Base-by-base conservation (phyloP, 1,284 basidiomycete genomes). In the Lentinula novae-zelandiae region DNA sequence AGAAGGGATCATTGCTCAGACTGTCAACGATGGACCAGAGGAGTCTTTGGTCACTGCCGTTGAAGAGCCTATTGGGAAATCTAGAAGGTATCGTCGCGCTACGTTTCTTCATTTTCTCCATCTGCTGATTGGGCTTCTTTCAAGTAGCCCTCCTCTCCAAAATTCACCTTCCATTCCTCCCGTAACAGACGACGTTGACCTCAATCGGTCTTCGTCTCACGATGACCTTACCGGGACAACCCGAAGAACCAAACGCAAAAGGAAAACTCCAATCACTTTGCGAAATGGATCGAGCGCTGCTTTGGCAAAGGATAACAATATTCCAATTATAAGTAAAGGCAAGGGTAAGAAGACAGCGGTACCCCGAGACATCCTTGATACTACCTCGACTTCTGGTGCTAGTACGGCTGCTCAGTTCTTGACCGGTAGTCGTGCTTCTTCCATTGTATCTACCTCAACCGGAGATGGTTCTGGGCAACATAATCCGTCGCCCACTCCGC, bases 401-500 rank as follows among this genome's bases (percentile, higher is more conserved):
- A 76, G 70, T 49, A 67, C 69, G 7, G 70, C 74, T 2, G 70
- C 71, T n/a, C 72, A 69, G 49, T 65, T 80, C 60, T 69, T 78
- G 9, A 65, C 71, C 34, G 64, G 65, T 49, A 76, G 75, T 55
- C 67, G 66, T 51, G 73, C 79, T 17, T 82, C 83, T 6, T 85
- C 83, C 27, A 72, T 82, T 15, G 73, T 66, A 3, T 83, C 82
- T 7, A 75, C 67, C 27, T 68, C 70, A 15, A 76, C 74, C 53
- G 73, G 74, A n/a, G 69, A 67, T 44, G 71, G 71, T 42, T 68
- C 69, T 6, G 59, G 57, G 5, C 59, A 67, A 2, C 53, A 62
- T 31, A 67, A 71, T 42, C 63, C 67, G 7, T 73, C 71, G 1
- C 69, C 77, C 67, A 69, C 71, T 61, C 60, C 74, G 59, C 56